phyloP scores from a whole-genome alignment of 2,329 filamentous ascomycete species.

The Fusarium continuum region DNA sequence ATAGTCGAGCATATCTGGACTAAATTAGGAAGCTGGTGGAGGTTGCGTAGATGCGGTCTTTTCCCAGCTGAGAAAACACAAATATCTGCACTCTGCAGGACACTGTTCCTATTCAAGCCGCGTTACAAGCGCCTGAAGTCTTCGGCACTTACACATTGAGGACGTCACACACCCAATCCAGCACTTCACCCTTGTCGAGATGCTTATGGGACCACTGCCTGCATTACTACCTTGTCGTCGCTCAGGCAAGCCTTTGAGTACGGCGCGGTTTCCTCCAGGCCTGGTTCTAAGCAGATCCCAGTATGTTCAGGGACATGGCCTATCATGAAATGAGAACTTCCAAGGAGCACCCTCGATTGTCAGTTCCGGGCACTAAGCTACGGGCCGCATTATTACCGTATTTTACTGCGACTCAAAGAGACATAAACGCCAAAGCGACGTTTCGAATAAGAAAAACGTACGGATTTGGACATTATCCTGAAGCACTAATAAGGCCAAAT shows the following conservation, averaged over 20 bases:
- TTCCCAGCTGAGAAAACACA: conserved; percentile 22
- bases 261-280: neutral
- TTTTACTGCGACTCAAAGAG: conserved; percentile 3
- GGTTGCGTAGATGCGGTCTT: conserved; percentile 3
- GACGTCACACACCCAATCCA: conserved; percentile 24
- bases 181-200: conserved; percentile 10
- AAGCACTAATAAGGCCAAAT: conserved; percentile 14
- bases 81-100: conserved; percentile 20
- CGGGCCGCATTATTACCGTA: conserved; percentile 17
- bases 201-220: neutral
- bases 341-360: neutral
- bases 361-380: conserved; percentile 17
- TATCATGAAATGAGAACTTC: neutral
- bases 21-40: conserved; percentile 18
- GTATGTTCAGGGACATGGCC: conserved; percentile 10
- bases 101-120: conserved; percentile 31
- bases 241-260: neutral
- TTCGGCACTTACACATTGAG: conserved; percentile 25
- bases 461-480: conserved; percentile 20
- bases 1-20: neutral
- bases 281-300: conserved; percentile 3
- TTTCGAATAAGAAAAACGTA: conserved; percentile 23
- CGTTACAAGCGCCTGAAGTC: conserved; percentile 5
- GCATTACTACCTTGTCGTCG: neutral
- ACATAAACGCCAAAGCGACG: neutral